A percentile compares a stretch with the other conserved stretches of the same genome.
phyloP scores from a whole-genome alignment of 1,139 yeast species.

The Eremothecium cymbalariae region DNA sequence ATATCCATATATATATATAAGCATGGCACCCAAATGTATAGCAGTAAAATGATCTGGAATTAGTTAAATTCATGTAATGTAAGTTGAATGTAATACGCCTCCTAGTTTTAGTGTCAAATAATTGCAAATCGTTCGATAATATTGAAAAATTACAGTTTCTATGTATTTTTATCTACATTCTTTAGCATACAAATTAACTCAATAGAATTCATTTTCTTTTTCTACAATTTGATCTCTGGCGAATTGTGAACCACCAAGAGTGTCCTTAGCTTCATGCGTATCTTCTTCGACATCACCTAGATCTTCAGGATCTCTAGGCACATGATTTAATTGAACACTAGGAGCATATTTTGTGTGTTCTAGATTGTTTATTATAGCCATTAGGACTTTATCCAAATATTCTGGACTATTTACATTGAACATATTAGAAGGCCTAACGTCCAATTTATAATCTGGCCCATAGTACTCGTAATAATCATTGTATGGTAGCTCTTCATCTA shows the following conservation, averaged over 20 bases:
- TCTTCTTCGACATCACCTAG: constrained; percentile 80
- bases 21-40: too few species aligned
- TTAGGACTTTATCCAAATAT: constrained; percentile 75
- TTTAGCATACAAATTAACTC: constrained; percentile 4
- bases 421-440: constrained; percentile 94
- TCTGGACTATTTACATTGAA: constrained; percentile 93
- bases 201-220: constrained; percentile 58
- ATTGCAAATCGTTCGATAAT: too few species aligned
- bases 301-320: constrained; percentile 81
- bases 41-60: too few species aligned
- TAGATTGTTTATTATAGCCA: constrained; percentile 68
- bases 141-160: too few species aligned
- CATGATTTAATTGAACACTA: constrained; percentile 85
- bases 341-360: constrained; percentile 92
- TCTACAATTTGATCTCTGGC: constrained; percentile 70
- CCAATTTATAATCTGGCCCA: constrained; percentile 91
- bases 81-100: too few species aligned
- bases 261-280: constrained; percentile 63
- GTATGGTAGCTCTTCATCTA: constrained; percentile 83
- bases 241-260: constrained; percentile 83
- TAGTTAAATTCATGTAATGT: too few species aligned
- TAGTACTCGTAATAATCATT: constrained; percentile 95
- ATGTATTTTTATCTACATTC: too few species aligned
- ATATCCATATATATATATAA: too few species aligned
- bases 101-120: too few species aligned